Evolutionary conservation across 345 rosid genomes (phyloP).

Genomic region (Hypericum androsaemum): DNA sequence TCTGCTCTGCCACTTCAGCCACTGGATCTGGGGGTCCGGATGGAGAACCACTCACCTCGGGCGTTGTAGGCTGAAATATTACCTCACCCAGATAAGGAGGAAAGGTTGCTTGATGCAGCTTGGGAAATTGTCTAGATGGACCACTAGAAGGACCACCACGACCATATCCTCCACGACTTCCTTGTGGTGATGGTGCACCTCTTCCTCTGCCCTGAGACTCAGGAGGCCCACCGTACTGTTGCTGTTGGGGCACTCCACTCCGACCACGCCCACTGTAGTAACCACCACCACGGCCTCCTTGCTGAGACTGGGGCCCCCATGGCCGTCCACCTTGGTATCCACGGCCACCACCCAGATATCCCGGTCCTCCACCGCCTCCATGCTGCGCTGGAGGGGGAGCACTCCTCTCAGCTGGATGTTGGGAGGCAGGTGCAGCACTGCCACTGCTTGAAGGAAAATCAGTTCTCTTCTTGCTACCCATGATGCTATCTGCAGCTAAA

Average conservation of each 20-base stretch:
- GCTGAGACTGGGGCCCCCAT: conserved; percentile 48
- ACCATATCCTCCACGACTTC: conserved; percentile 47
- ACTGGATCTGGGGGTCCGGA: conserved; percentile 35
- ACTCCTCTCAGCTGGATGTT: conserved; percentile 31
- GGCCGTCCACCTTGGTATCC: conserved; percentile 51
- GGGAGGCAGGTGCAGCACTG: conserved; percentile 42
- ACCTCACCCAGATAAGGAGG: conserved; percentile 46
- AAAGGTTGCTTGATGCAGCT: conserved; percentile 96
- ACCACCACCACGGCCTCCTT: conserved; percentile 15
- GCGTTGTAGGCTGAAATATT: conserved; percentile 39
- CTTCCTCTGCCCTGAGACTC: conserved; percentile 60
- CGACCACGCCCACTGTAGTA: no score
- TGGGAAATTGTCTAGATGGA: conserved; percentile 63
- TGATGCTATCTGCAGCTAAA: conserved; percentile 21
- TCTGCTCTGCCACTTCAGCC: conserved; percentile 21
- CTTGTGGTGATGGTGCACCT: conserved; percentile 58
- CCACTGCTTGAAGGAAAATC: conserved; percentile 35
- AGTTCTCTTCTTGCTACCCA: conserved; percentile 75
- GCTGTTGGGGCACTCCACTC: no score
- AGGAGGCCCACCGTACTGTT: no score
- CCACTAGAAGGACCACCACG: conserved; percentile 43
- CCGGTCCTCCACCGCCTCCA: conserved; percentile 29
- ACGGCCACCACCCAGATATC: conserved; percentile 20
- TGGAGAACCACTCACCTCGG: conserved; percentile 48
- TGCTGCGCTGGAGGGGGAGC: conserved; percentile 32